phyloP scores from a whole-genome alignment of 73 alveolate genomes.

The Paramecium tetraurelia region DNA sequence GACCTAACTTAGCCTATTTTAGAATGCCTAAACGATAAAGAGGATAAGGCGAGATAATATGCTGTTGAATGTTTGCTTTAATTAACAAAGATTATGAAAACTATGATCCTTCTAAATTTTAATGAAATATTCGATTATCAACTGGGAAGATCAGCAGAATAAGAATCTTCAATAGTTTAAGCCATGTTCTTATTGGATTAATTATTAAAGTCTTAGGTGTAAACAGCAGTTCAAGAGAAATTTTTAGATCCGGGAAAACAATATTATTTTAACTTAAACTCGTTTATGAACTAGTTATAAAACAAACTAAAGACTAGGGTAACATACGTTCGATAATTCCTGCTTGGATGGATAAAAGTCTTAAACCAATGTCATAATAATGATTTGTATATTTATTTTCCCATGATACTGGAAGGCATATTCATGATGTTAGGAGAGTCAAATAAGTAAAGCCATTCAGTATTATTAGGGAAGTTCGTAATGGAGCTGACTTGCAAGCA shows the following conservation, averaged over 20 bases:
- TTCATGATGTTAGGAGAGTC: slow-evolving; percentile 46
- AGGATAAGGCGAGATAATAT: not conserved
- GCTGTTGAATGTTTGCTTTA: slow-evolving; percentile 14
- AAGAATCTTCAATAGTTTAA: not conserved
- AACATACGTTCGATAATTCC: not conserved
- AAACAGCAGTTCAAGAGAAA: not conserved
- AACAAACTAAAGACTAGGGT: not conserved
- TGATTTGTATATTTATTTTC: slow-evolving; percentile 13
- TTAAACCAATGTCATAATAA: not conserved
- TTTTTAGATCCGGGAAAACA: not conserved
- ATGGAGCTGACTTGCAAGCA: not conserved
- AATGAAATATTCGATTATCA: slow-evolving; percentile 21
- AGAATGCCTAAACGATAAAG: slow-evolving; percentile 35
- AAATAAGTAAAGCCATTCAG: not conserved
- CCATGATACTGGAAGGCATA: not conserved
- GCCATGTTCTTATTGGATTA: not conserved
- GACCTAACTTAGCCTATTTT: slow-evolving; percentile 8
- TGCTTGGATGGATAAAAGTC: slow-evolving; percentile 1
- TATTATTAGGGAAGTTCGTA: not conserved
- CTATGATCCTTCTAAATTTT: slow-evolving; percentile 7
- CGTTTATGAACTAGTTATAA: not conserved
- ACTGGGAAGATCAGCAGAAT: slow-evolving; percentile 6
- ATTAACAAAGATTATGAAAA: not conserved
- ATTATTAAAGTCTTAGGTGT: not conserved
- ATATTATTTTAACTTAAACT: not conserved